Evolutionary conservation across 495 filamentous ascomycete species (phyloP).

Genomic region (Sordaria brevicollis): DNA sequence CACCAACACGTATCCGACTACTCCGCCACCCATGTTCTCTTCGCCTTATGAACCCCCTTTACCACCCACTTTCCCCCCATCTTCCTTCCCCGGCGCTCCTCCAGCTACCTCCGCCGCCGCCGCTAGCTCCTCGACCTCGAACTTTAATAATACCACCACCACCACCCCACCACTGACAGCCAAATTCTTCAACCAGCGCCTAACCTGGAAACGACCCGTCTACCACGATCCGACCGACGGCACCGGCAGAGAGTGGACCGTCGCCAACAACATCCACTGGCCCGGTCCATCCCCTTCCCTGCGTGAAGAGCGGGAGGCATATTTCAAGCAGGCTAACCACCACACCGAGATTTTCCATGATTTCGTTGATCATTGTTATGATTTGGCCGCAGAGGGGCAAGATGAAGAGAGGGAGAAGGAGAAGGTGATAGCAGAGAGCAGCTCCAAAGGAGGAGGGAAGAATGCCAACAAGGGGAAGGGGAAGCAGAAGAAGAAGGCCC

Average conservation of each 20-base stretch:
- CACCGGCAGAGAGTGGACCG: background rate
- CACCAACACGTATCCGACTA: slow-evolving; percentile 14
- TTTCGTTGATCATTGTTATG: no score
- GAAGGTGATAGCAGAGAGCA: no score
- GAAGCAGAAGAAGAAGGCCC: background rate
- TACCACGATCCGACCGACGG: background rate
- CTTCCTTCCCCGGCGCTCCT: background rate
- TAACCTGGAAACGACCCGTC: background rate
- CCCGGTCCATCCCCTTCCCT: background rate
- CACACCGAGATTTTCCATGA: no score
- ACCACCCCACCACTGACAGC: background rate
- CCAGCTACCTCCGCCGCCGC: background rate
- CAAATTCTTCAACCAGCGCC: background rate
- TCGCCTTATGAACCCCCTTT: background rate
- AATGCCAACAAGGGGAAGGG: background rate
- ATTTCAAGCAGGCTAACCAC: no score
- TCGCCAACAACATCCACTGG: background rate
- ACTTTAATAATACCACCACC: no score
- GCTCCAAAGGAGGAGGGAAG: no score
- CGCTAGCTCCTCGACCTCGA: background rate
- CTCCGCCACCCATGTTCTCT: background rate
- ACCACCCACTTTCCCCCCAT: background rate
- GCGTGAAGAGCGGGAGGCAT: background rate
- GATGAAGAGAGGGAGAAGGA: no score
- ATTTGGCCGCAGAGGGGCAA: no score